These are phyloP conservation scores for Picea glauca DNA, from an alignment of 75 land plant genomes.

Conservation along the genomic window DNA sequence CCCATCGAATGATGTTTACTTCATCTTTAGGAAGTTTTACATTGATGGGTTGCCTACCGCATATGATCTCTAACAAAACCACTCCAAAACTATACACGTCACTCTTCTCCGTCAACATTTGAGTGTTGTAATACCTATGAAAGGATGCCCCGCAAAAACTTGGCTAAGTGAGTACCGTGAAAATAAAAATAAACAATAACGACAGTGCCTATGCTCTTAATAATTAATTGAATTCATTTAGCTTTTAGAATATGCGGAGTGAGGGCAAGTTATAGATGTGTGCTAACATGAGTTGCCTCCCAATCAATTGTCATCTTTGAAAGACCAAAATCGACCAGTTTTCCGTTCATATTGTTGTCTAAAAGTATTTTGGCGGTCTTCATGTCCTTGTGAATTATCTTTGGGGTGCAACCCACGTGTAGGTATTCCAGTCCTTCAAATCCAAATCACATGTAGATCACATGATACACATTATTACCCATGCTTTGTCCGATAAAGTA, in stretches of 20 bases:
- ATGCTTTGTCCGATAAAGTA: no score
- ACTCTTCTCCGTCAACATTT: conserved; percentile 15
- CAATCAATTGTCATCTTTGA: conserved; percentile 21
- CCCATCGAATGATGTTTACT: background rate
- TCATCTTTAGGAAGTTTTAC: background rate
- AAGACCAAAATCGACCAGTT: conserved; percentile 38
- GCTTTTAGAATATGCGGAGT: background rate
- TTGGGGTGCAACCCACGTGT: conserved; percentile 13
- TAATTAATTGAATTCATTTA: no score
- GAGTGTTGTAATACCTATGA: conserved; percentile 11
- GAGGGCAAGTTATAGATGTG: background rate
- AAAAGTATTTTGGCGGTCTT: conserved; percentile 33
- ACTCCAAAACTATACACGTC: conserved; percentile 26
- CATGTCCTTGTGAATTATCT: conserved; percentile 40
- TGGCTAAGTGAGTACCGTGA: no score
- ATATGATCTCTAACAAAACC: conserved; percentile 8
- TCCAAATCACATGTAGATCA: background rate
- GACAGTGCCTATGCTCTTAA: no score
- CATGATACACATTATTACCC: no score
- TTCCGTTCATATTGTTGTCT: conserved; percentile 25
- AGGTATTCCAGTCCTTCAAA: conserved; percentile 7
- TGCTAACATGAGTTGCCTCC: conserved; percentile 16
- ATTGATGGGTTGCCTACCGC: conserved; percentile 2
- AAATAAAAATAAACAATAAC: no score
- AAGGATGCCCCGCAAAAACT: no score